Percentiles rank a stretch among this genome's conserved stretches.
These are phyloP conservation scores for Cruciata laevipes DNA, from an alignment of 257 asterid species.

Conservation along the genomic window DNA sequence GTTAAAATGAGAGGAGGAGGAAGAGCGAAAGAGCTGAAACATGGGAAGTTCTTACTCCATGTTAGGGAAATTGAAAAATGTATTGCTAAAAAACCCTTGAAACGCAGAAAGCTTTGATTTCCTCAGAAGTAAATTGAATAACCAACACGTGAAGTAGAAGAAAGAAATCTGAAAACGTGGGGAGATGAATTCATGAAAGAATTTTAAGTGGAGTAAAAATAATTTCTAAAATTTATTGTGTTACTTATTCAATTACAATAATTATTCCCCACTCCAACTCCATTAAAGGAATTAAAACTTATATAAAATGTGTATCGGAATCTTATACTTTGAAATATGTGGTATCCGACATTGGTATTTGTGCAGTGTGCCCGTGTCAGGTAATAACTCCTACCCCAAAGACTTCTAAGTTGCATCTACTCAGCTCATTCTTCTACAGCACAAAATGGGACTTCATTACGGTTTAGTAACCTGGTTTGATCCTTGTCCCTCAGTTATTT, in stretches of 20 bases:
- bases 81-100: not conserved
- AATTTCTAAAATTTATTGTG: not conserved
- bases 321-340: not conserved
- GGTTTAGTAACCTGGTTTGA: not conserved
- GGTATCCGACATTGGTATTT: no score
- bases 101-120: not conserved
- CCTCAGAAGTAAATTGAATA: not conserved
- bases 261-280: not conserved
- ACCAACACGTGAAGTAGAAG: not conserved
- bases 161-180: not conserved
- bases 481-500: no score
- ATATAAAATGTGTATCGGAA: not conserved
- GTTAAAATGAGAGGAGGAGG: not conserved
- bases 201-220: no score
- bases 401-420: not conserved
- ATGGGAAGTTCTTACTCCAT: not conserved
- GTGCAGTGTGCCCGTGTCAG: not conserved
- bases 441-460: not conserved
- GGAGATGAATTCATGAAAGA: not conserved
- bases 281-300: not conserved
- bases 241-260: not conserved
- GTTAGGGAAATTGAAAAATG: not conserved
- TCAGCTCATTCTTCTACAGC: not conserved
- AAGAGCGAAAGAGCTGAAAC: not conserved
- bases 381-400: not conserved